A percentile compares a stretch with the other conserved stretches of the same genome.
Evolutionary conservation across 2,329 filamentous ascomycete genomes (phyloP).

Genomic region (Thielaviopsis punctulata): DNA sequence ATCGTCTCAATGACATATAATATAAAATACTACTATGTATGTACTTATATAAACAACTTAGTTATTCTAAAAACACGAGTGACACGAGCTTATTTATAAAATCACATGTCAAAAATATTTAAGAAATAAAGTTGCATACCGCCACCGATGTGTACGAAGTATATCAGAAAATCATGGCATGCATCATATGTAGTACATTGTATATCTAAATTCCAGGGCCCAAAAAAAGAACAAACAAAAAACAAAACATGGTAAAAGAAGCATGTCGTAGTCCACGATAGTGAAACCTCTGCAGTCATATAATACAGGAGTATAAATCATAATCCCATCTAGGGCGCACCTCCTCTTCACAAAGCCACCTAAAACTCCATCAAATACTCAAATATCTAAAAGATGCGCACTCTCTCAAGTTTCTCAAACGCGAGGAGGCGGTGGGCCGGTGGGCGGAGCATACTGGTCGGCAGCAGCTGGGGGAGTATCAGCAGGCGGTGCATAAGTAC

Average conservation of each 20-base stretch:
- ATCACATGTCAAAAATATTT: too few species aligned
- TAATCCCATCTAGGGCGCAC: neutral
- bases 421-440: conserved; percentile 29
- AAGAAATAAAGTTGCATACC: too few species aligned
- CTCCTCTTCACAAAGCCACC: too few species aligned
- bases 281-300: neutral
- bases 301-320: neutral
- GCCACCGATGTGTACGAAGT: too few species aligned
- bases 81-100: too few species aligned
- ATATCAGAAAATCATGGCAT: neutral
- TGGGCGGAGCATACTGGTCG: conserved; percentile 24
- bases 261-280: too few species aligned
- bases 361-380: too few species aligned
- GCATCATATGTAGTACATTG: neutral
- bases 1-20: too few species aligned
- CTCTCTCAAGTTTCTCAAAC: neutral
- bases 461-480: conserved; percentile 14
- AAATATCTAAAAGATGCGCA: too few species aligned
- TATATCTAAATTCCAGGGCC: conserved; percentile 1
- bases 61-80: too few species aligned
- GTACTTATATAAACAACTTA: too few species aligned
- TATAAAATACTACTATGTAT: too few species aligned
- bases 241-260: neutral
- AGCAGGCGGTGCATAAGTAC: conserved; percentile 24
- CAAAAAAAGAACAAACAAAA: neutral